Percentiles rank a stretch among this genome's conserved stretches.
Evolutionary conservation across 176 grass and related monocot species (phyloP).

Genomic region (Eragrostis nindensis): DNA sequence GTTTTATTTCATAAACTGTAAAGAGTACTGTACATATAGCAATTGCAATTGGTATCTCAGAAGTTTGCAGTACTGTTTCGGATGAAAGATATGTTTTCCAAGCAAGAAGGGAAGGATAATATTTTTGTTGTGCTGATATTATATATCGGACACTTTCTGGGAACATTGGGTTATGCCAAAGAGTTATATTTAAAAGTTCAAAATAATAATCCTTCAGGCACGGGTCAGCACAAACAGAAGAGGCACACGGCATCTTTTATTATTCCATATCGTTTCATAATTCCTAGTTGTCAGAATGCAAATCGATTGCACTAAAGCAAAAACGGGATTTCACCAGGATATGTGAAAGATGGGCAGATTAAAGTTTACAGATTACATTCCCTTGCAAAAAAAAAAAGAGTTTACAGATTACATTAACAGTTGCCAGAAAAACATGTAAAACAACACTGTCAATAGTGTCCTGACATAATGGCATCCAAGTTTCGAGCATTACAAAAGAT

Average conservation of each 20-base stretch:
- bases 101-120: too few relatives aligned
- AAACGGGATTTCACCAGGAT: too few relatives aligned
- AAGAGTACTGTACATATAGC: neutral
- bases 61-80: neutral
- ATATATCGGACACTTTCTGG: too few relatives aligned
- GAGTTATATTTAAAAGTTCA: too few relatives aligned
- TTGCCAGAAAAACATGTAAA: slow-evolving; percentile 20
- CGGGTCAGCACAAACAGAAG: too few relatives aligned
- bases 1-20: neutral
- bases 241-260: neutral
- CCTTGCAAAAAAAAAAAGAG: neutral
- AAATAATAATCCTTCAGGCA: too few relatives aligned
- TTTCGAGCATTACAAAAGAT: slow-evolving; percentile 35
- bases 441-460: neutral
- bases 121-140: too few relatives aligned
- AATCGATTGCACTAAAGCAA: neutral
- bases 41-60: neutral
- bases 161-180: too few relatives aligned
- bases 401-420: neutral
- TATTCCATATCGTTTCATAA: neutral
- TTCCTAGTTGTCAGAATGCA: neutral
- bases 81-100: too few relatives aligned
- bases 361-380: too few relatives aligned
- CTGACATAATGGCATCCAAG: slow-evolving; percentile 3
- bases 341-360: too few relatives aligned